Percentiles rank a stretch among this genome's conserved stretches.
Conservation (phyloP, 164 flowering plant species). For the Aristolochia californica region DNA sequence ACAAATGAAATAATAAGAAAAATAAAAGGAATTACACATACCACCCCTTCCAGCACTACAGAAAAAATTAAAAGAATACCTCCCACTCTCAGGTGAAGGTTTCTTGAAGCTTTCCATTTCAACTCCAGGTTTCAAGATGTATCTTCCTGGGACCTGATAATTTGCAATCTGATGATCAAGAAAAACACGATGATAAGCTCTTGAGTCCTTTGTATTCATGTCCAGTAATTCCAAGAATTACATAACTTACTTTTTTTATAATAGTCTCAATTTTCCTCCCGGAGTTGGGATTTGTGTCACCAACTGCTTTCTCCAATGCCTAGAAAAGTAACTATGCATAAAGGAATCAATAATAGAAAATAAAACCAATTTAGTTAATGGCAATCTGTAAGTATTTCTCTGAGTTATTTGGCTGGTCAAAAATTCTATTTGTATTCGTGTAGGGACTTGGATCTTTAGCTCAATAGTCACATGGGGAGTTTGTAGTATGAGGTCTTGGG, state of each 20-base stretch:
- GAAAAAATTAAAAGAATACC: constrained; percentile 28
- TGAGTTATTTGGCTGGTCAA: too few relatives aligned
- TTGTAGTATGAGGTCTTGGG: too few relatives aligned
- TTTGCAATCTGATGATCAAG: constrained; percentile 67
- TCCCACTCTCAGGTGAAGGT: constrained; percentile 51
- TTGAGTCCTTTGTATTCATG: neutral
- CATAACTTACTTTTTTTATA: constrained; percentile 48
- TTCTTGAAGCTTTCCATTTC: constrained; percentile 57
- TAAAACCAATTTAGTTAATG: too few relatives aligned
- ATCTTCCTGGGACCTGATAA: constrained; percentile 75
- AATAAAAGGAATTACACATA: neutral
- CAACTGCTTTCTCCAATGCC: constrained; percentile 80
- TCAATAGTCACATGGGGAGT: too few relatives aligned
- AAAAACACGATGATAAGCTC: constrained; percentile 14
- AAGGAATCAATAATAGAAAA: neutral
- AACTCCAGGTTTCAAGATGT: constrained; percentile 53
- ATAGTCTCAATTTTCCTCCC: constrained; percentile 56
- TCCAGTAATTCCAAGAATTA: constrained; percentile 8
- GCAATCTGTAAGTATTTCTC: too few relatives aligned
- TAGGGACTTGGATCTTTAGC: too few relatives aligned
- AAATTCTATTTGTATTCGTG: too few relatives aligned
- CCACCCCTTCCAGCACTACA: neutral
- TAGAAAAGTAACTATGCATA: constrained; percentile 14
- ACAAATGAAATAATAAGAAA: neutral
- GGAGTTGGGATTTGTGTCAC: constrained; percentile 53